Percentiles rank a stretch among this genome's conserved stretches.
phyloP scores from a whole-genome alignment of 2,329 filamentous ascomycete species.

The Hypomyces rosellus region DNA sequence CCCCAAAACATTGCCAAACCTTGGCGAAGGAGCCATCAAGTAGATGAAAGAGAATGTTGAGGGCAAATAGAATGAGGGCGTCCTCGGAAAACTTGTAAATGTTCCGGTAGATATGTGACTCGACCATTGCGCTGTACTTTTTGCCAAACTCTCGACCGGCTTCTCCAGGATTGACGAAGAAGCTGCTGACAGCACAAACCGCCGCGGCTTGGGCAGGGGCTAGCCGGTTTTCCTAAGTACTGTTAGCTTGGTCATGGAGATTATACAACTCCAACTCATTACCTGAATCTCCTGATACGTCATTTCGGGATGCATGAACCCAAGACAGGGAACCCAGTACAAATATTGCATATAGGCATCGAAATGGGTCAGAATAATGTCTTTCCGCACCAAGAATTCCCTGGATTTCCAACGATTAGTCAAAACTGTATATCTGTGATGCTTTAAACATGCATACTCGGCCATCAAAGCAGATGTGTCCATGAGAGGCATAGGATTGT shows the following conservation, averaged over 20 bases:
- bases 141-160: constrained; percentile 29
- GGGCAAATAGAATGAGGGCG: constrained; percentile 28
- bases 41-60: constrained; percentile 32
- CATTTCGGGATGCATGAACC: constrained; percentile 31
- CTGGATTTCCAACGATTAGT: constrained; percentile 14
- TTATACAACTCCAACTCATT: not conserved
- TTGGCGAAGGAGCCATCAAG: constrained; percentile 31
- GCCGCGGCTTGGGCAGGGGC: constrained; percentile 30
- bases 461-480: constrained; percentile 20
- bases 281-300: constrained; percentile 31
- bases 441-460: constrained; percentile 21
- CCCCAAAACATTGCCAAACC: constrained; percentile 34
- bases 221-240: constrained; percentile 25
- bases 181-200: constrained; percentile 32
- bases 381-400: constrained; percentile 27
- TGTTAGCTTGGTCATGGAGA: not conserved
- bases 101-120: constrained; percentile 34
- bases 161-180: constrained; percentile 29
- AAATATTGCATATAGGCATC: constrained; percentile 34
- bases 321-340: constrained; percentile 33
- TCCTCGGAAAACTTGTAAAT: constrained; percentile 32
- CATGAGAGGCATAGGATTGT: constrained; percentile 16
- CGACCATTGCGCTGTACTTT: constrained; percentile 33
- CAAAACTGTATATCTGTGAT: not conserved
- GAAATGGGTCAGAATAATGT: constrained; percentile 31